Conservation (phyloP, 768 basidiomycete genomes). For the Cystobasidium onofrii region DNA sequence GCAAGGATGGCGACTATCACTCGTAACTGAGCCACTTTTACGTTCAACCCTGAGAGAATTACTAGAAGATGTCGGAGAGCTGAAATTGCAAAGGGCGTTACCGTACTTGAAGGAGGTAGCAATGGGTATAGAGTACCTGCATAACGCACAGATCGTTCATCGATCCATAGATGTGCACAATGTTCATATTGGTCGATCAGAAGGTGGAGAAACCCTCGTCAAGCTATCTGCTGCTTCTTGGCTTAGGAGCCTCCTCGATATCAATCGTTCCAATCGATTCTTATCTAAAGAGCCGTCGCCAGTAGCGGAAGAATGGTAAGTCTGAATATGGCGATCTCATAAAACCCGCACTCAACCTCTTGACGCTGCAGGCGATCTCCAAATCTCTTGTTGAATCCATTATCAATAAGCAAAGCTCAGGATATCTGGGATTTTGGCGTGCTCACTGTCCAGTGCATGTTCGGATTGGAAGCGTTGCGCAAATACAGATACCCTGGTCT, state of each 20-base stretch:
- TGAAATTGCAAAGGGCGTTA: conserved; percentile 6
- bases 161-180: background rate
- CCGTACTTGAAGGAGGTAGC: conserved; percentile 2
- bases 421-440: conserved; percentile 41
- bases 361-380: conserved; percentile 33
- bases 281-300: background rate
- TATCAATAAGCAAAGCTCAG: conserved; percentile 36
- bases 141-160: conserved; percentile 3
- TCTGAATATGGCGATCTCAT: background rate
- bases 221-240: conserved; percentile 19
- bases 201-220: background rate
- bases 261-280: conserved; percentile 31
- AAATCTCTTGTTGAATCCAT: conserved; percentile 35
- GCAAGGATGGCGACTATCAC: conserved; percentile 10
- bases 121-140: conserved; percentile 1
- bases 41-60: background rate
- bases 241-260: conserved; percentile 29
- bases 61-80: conserved; percentile 23
- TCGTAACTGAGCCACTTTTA: conserved; percentile 16
- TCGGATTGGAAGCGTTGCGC: conserved; percentile 32
- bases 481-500: conserved; percentile 31
- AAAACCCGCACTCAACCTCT: background rate
- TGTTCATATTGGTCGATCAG: conserved; percentile 1
- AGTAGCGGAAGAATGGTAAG: conserved; percentile 25
- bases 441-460: conserved; percentile 28